A percentile compares a stretch with the other conserved stretches of the same genome.
Evolutionary conservation across 2,329 filamentous ascomycete species (phyloP).

Genomic region (Aureobasidium mangrovei): DNA sequence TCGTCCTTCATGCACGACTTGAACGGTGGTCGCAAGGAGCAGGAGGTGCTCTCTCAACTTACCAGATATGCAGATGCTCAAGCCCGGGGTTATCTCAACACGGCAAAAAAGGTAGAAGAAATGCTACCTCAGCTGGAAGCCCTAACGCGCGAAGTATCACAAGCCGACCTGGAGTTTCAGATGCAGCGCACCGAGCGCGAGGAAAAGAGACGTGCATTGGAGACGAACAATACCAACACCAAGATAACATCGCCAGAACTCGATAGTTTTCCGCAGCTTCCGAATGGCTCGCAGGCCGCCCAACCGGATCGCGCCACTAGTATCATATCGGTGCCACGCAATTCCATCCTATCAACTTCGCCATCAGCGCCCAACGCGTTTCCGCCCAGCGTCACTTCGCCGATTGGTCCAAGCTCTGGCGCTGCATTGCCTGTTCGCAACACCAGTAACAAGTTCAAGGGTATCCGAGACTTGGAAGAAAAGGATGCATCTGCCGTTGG

Average conservation of each 20-base stretch:
- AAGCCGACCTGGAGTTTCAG: slow-evolving; percentile 94
- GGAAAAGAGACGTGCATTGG: slow-evolving; percentile 80
- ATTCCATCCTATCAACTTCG: slow-evolving; percentile 10
- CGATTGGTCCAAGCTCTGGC: not conserved
- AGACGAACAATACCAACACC: slow-evolving; percentile 59
- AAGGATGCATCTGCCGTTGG: slow-evolving; percentile 50
- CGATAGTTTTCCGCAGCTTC: not conserved
- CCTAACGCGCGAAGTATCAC: slow-evolving; percentile 75
- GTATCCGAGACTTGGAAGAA: slow-evolving; percentile 86
- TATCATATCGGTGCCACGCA: slow-evolving; percentile 7
- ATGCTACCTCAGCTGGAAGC: slow-evolving; percentile 86
- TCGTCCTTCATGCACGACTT: slow-evolving; percentile 98
- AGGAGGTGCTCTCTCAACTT: slow-evolving; percentile 88
- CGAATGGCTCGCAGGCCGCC: not conserved
- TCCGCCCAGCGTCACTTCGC: not conserved
- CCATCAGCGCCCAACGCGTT: slow-evolving; percentile 3
- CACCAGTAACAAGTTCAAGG: slow-evolving; percentile 63
- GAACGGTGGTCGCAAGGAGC: slow-evolving; percentile 97
- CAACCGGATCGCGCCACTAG: slow-evolving; percentile 8
- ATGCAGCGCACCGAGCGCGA: slow-evolving; percentile 91
- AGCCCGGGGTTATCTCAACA: slow-evolving; percentile 69
- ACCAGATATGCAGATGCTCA: slow-evolving; percentile 92
- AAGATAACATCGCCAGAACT: slow-evolving; percentile 3
- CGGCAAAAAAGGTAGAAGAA: slow-evolving; percentile 78
- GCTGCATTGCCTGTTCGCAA: slow-evolving; percentile 22